Base-by-base conservation (phyloP, 2,329 filamentous ascomycete species). In the Karstenula rhodostoma region DNA sequence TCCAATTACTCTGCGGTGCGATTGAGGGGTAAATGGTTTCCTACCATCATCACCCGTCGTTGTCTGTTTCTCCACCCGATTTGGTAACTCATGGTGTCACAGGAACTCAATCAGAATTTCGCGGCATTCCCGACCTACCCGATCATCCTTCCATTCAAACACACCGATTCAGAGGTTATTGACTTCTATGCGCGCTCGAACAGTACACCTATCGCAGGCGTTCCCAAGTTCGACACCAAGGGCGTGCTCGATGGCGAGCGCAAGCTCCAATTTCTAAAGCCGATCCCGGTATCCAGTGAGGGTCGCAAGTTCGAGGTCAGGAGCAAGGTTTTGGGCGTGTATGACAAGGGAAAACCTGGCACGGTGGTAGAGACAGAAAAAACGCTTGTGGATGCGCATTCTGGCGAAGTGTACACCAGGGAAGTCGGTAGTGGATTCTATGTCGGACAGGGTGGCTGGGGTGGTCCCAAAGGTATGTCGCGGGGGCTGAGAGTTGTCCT, bases 101-200 rank as follows among this genome's bases (percentile, higher is more conserved):
- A 94, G 92, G 94, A 97, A 81, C 86, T 96, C 55, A 90, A 97
- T 77, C 92, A 93, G 48, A 85, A 91, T 60, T 97, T 97, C 77
- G 81, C 90, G 63, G 90, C 92, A 70, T 97, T 97, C 79, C 94
- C 94, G 19, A 96, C 93, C 46, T 96, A 96, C 78, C 87, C 92
- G 22, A 85, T 94, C 67, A 87, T 95, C 72, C 87, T 96, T 46
- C 88, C 91, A 43, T 96, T 96, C 86, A 96, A 96, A 80, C 86
- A 88, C 69, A 87, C 86, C 60, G 83, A 87, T 55, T 86, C 89
- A 70, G 93, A 96, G 72, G 90, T 94, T 55, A 85, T 93, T 69
- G 91, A 95, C 82, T 96, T 96, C 81, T 94, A 94, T 79, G 88
- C 89, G 53, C 81, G 88, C 42, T 86, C 90, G 72, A 86, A 85